Evolutionary conservation across 2,329 filamentous ascomycete genomes (phyloP).

Genomic region (Trichoderma aggressivum): DNA sequence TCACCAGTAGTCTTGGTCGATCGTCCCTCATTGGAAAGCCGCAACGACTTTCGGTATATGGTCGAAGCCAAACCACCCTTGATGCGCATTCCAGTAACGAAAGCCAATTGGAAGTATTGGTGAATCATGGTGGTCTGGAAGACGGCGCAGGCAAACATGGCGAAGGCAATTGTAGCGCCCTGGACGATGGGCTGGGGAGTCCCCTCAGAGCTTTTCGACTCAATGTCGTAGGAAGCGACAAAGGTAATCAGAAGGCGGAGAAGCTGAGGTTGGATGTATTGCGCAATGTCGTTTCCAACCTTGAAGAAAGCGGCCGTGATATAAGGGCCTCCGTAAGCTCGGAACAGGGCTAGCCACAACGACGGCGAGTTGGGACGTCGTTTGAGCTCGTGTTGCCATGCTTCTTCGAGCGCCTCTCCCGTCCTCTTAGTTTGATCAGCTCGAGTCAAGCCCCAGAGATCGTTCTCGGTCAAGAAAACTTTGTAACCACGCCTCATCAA

Average conservation of each 20-base stretch:
- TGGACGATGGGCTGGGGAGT: constrained; percentile 73
- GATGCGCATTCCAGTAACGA: constrained; percentile 94
- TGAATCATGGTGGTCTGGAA: constrained; percentile 88
- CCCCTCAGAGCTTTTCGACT: constrained; percentile 35
- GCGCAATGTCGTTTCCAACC: constrained; percentile 76
- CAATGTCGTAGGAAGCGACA: constrained; percentile 69
- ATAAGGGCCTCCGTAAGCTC: constrained; percentile 83
- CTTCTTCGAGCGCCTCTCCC: constrained; percentile 63
- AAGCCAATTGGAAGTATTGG: constrained; percentile 95
- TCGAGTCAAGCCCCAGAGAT: constrained; percentile 87
- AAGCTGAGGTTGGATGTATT: constrained; percentile 89
- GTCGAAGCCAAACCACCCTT: constrained; percentile 85
- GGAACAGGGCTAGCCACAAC: constrained; percentile 81
- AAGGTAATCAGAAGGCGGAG: constrained; percentile 80
- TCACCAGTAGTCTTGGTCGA: constrained; percentile 89
- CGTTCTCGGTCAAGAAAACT: constrained; percentile 86
- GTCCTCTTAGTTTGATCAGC: constrained; percentile 76
- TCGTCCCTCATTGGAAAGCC: constrained; percentile 88
- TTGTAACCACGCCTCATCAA: constrained; percentile 95
- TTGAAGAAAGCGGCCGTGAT: constrained; percentile 81
- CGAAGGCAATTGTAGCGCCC: constrained; percentile 81
- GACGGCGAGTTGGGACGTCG: constrained; percentile 57
- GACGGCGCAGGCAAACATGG: constrained; percentile 86
- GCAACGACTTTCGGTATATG: constrained; percentile 89
- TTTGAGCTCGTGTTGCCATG: constrained; percentile 76